Evolutionary conservation across 2,329 filamentous ascomycete genomes (phyloP), one percentile per base, ranked within the genome.

Genomic region (Trichoderma hamatum): DNA sequence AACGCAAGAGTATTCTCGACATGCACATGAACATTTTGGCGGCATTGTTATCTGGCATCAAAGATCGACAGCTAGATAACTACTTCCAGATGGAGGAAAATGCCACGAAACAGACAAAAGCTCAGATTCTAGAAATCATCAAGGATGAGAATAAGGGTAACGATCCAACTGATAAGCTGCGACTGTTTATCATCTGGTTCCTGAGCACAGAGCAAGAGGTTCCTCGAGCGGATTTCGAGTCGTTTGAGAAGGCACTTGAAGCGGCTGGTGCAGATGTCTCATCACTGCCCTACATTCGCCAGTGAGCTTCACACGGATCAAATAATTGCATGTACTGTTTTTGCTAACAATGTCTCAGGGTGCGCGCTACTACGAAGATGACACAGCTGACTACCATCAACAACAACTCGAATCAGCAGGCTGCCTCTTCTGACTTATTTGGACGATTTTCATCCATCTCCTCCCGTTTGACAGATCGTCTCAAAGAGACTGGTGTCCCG

Each of bases 21-120:
- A 98, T 97, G 92, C 96, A 99, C 79, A 99, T 99, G 96, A 97
- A 97, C 78, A 97, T 98, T 70, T 85, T 96, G 3, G 95, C 94
- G 1, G 92, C 93, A 1, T 78, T 90, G 3, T 77, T 90, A 51
- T 85, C 83, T 0, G 94, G 94, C 1, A 97, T 98, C 80, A 97
- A 98, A 78, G 93, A 97, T 74, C 90, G 96, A 19, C 94, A 98
- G 79, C 84, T 99, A 6, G 96, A 99, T 78, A 96, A 96, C 78
- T 99, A 92, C 80, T 99, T 96, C 82, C 93, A 98, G 77, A 84
- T 97, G 6, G 96, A 99, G 78, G 95, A 98, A 79, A 93, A 90
- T 73, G 91, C 97, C 71, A 91, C 90, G 78, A 97, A 97, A 81
- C 93, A 97, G 79, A 93, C 90, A 62, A 97, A 97, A 80, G 84